Base-by-base conservation (phyloP, 352 stramenopile genomes). In the Globisporangium radiosum region DNA sequence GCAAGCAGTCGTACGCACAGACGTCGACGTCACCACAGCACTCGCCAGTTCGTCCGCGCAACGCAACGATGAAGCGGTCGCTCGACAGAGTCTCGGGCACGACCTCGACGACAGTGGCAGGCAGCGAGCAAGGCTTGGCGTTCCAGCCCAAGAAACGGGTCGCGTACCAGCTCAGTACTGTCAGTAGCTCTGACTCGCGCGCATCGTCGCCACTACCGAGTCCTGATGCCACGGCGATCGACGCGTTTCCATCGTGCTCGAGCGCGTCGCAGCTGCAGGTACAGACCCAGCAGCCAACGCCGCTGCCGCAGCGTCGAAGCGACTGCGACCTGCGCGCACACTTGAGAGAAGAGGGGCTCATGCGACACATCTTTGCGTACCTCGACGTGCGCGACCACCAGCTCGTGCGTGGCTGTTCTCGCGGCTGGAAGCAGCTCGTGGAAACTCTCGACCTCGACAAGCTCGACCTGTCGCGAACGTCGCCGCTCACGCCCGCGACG, bases 361-460 rank as follows among this genome's bases (percentile, higher is more conserved):
- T 92, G 36, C 69, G 69, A 8, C 60, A 76, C 19, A 70, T 92
- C 2, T 76, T 94, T 45, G 65, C 75, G 40, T 92, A 87, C 59
- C 66, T 92, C 36, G 74, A 88, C 54, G 74, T 94, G 39, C 74
- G 77, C 38, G 85, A 92, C 25, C 85, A 94, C 64, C 82, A 94
- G 51, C 7, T 73, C 9, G 65, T 87, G 51, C 84, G 83, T 36
- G 39, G 58, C 52, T 85, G 71, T 51, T 88, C 65, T 60, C 71
- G 70, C 14, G 72, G 71, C 2, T 94, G 85, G 85, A 76, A 72
- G 71, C 60, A 62, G 47, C 69, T 86, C n/a, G 64, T 94, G 53
- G 73, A 84, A 57, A 87, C 81, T 14, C 66, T 94, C 51, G 70
- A 71, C 17, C 43, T 94, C n/a, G 72, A 88, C 54, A 65, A 58